phyloP scores from a whole-genome alignment of 345 rosid species.

The Boechera retrofracta region DNA sequence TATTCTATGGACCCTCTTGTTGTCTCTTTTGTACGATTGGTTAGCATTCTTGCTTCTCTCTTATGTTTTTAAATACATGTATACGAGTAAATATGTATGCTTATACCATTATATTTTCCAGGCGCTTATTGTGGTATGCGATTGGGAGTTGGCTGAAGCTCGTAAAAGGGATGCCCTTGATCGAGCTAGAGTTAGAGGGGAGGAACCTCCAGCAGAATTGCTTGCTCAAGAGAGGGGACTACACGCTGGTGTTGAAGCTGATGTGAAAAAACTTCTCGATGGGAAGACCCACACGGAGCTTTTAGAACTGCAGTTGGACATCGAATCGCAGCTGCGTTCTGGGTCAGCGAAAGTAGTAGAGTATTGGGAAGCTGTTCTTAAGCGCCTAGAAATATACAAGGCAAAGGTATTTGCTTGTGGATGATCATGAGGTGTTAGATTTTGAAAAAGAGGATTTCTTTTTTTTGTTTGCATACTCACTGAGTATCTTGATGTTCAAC shows the following conservation, averaged over 20 bases:
- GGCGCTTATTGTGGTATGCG: slow-evolving; percentile 91
- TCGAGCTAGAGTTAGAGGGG: slow-evolving; percentile 95
- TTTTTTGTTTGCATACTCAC: slow-evolving; percentile 14
- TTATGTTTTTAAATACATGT: slow-evolving; percentile 1
- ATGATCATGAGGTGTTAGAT: slow-evolving; percentile 13
- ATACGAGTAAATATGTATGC: slow-evolving; percentile 14
- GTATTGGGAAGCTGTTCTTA: slow-evolving; percentile 96
- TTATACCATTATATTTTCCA: slow-evolving; percentile 40
- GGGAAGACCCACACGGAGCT: slow-evolving; percentile 80
- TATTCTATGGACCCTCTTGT: slow-evolving; percentile 17
- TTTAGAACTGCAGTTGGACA: slow-evolving; percentile 65
- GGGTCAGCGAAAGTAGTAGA: slow-evolving; percentile 96
- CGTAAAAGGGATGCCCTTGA: slow-evolving; percentile 85
- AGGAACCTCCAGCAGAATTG: slow-evolving; percentile 90
- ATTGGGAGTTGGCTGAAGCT: slow-evolving; percentile 96
- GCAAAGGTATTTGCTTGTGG: slow-evolving; percentile 69
- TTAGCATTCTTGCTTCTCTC: slow-evolving; percentile 4
- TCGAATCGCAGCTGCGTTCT: slow-evolving; percentile 81
- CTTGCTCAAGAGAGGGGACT: slow-evolving; percentile 93
- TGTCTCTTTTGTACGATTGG: not conserved
- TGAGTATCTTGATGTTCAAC: slow-evolving; percentile 38
- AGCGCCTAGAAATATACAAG: slow-evolving; percentile 86
- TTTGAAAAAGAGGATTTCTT: not conserved
- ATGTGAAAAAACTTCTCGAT: slow-evolving; percentile 76
- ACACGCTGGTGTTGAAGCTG: slow-evolving; percentile 86